Evolutionary conservation across 1,284 basidiomycete genomes (phyloP).

Genomic region (Tilletia walkeri): DNA sequence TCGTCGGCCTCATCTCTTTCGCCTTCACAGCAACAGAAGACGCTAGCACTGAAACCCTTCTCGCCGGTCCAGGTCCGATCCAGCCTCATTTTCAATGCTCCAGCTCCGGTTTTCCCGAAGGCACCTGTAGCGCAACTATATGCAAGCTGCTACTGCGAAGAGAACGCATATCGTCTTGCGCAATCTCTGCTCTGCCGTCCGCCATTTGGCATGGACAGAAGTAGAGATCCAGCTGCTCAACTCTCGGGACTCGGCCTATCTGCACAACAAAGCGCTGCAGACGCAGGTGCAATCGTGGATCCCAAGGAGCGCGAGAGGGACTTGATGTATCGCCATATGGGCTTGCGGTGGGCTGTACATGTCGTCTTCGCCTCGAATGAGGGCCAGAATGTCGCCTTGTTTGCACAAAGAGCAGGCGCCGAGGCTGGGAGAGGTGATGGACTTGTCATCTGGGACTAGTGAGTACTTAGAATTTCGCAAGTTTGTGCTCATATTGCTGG

Average conservation of each 20-base stretch:
- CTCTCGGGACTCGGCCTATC: background rate
- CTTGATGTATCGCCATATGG: background rate
- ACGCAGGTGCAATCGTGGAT: background rate
- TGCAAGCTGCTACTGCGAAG: conserved; percentile 41
- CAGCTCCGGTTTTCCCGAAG: background rate
- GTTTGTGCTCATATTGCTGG: too few species aligned
- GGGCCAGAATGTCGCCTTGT: conserved; percentile 28
- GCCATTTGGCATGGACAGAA: background rate
- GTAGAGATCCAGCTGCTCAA: too few species aligned
- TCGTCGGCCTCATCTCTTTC: background rate
- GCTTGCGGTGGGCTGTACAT: conserved; percentile 30
- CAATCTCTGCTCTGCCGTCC: background rate
- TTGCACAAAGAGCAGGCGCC: conserved; percentile 31
- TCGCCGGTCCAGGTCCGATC: background rate
- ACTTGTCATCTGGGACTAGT: conserved; percentile 45
- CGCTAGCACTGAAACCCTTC: background rate
- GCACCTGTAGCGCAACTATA: conserved; percentile 18
- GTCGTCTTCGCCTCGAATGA: conserved; percentile 36
- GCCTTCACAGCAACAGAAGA: background rate
- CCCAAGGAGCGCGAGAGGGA: conserved; percentile 1
- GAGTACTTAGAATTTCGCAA: background rate
- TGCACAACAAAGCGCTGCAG: background rate
- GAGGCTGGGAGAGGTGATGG: conserved; percentile 20
- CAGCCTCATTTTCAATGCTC: background rate
- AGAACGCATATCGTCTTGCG: conserved; percentile 37